A percentile compares a stretch with the other conserved stretches of the same genome.
Evolutionary conservation across 139 green algal species (phyloP).

Genomic region (Ulvella scutata): DNA sequence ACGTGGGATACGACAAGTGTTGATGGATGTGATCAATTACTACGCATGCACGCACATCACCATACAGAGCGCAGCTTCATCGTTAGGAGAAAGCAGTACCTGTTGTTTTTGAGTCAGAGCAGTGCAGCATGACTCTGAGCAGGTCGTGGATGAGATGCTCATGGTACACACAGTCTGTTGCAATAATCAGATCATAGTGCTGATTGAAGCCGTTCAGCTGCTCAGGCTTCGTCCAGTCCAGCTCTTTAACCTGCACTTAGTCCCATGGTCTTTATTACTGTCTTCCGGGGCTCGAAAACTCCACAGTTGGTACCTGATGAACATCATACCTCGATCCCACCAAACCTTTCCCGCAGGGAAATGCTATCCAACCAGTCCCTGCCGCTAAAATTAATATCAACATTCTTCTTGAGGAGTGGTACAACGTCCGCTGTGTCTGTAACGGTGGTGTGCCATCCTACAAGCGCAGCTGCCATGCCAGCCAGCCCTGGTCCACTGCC

Average conservation of each 20-base stretch:
- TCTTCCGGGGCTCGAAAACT: neutral
- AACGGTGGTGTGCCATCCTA: conserved; percentile 22
- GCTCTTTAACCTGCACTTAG: conserved; percentile 37
- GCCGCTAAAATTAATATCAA: neutral
- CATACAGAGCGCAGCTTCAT: neutral
- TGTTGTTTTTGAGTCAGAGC: conserved; percentile 26
- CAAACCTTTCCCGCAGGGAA: neutral
- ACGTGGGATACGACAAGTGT: neutral
- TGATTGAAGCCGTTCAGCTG: conserved; percentile 10
- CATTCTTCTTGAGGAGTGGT: neutral
- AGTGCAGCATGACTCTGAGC: conserved; percentile 31
- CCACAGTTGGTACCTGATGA: neutral
- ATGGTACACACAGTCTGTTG: conserved; percentile 67
- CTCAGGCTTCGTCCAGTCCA: conserved; percentile 53
- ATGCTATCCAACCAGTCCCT: neutral
- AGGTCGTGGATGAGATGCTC: conserved; percentile 52
- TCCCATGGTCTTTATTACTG: conserved; percentile 15
- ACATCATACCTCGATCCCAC: neutral
- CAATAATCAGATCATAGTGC: conserved; percentile 18
- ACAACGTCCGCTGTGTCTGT: conserved; percentile 2
- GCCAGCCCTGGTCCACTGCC: conserved; percentile 70
- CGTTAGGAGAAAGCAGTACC: conserved; percentile 4
- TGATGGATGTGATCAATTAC: neutral
- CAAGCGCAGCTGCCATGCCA: conserved; percentile 38
- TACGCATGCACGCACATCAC: neutral